Base-by-base conservation (phyloP, 208 protist genomes). In the Phytomonas sp. region DNA sequence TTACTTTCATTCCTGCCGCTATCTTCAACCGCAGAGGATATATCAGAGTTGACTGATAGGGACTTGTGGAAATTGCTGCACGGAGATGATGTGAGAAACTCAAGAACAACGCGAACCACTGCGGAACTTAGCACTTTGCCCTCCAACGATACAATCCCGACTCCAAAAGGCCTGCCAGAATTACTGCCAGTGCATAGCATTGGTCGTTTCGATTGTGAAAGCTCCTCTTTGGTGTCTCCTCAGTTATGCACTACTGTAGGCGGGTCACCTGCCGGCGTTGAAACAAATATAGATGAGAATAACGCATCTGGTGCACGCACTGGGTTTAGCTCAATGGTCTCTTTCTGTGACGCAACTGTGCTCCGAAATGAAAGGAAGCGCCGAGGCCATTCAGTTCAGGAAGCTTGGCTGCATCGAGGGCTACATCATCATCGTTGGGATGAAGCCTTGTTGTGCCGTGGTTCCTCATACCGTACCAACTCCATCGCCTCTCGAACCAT, bases 351-450 rank as follows among this genome's bases (percentile, higher is more conserved):
- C 71, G 79, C 76, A 5, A 83, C 82, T 34, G 62, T 95, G 56
- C 73, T 89, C 36, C 76, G 76, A 37, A 36, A 71, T 37, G 90
- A 95, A 79, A 81, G 68, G 20, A 73, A 53, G 66, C 83, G 87
- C 32, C 87, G 79, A 80, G 60, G 71, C 46, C 36, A 60, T 56
- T 56, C 46, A 26, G 46, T 56, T 56, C 46, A 56, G 6, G 46
- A 43, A 36, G 43, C 33, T 30, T 92, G 87, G 85, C 75, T 86
- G 70, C 88, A 88, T 53, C 83, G 85, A 63, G 70, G 74, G 37
- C 62, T 73, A 15, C 87, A 81, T 36, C 66, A 76, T 43, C 75
- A 82, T n/a, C 79, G 82, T 8, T 95, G 85, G 87, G 83, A 83
- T 63, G 76, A 73, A 69, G 81, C 83, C 75, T 43, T 78, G 59